Percentiles rank a stretch among this genome's conserved stretches.
phyloP scores from a whole-genome alignment of 768 basidiomycete genomes.

The Hysterangium stoloniferum region DNA sequence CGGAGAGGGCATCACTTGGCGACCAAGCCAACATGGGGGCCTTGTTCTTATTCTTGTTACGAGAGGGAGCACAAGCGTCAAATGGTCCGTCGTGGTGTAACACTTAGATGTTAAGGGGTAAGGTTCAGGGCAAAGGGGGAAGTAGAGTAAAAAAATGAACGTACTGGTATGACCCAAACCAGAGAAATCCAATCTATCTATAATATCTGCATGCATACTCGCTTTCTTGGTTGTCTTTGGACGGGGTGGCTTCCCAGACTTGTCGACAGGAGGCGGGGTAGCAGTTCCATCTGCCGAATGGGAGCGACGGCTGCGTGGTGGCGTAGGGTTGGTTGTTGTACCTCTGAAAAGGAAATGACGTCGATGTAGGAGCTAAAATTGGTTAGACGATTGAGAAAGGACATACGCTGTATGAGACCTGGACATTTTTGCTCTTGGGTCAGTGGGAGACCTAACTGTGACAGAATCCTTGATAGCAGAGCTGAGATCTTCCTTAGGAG shows the following conservation, averaged over 20 bases:
- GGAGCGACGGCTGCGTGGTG: conserved; percentile 32
- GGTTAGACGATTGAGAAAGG: conserved; percentile 14
- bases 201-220: conserved; percentile 79
- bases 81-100: conserved; percentile 92
- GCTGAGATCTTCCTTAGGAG: conserved; percentile 36
- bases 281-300: conserved; percentile 47
- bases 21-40: conserved; percentile 82
- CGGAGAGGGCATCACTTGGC: conserved; percentile 25
- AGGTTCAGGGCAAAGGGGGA: conserved; percentile 11
- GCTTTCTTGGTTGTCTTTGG: conserved; percentile 56
- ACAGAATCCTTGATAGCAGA: conserved; percentile 69
- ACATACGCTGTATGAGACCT: conserved; percentile 49
- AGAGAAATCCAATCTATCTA: conserved; percentile 81
- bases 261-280: conserved; percentile 29
- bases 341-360: conserved; percentile 25
- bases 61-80: conserved; percentile 85
- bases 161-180: conserved; percentile 70
- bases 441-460: conserved; percentile 39
- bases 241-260: conserved; percentile 34
- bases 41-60: conserved; percentile 70
- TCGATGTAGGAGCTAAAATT: conserved; percentile 11
- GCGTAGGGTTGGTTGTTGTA: conserved; percentile 21
- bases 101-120: conserved; percentile 40
- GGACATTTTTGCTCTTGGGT: conserved; percentile 38
- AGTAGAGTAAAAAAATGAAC: conserved; percentile 24